A percentile compares a stretch with the other conserved stretches of the same genome.
Conservation (phyloP, 208 protist genomes). For the Wallacemonas sp. region DNA sequence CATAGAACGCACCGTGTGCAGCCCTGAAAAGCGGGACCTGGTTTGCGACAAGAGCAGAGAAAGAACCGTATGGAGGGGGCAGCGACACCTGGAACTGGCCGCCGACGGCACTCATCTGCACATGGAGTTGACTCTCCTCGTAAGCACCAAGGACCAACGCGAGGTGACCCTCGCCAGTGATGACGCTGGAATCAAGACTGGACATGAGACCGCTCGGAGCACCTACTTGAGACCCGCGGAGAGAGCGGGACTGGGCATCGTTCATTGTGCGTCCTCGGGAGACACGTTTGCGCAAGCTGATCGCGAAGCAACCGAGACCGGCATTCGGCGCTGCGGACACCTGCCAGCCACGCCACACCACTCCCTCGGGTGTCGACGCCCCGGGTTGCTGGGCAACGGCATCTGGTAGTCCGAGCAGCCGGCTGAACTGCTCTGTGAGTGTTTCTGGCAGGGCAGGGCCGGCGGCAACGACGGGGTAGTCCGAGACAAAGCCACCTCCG, state of each 20-base stretch:
- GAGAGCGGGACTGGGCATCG: not conserved
- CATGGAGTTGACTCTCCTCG: not conserved
- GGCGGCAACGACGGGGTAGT: slow-evolving; percentile 47
- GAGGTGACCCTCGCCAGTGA: not conserved
- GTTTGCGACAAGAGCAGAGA: not conserved
- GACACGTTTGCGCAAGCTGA: slow-evolving; percentile 56
- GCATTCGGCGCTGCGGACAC: slow-evolving; percentile 42
- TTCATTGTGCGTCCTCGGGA: too few relatives aligned
- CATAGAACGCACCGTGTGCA: not conserved
- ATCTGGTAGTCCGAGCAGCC: not conserved
- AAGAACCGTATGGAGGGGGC: slow-evolving; percentile 14
- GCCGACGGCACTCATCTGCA: not conserved
- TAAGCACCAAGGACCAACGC: not conserved
- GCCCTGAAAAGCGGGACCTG: not conserved
- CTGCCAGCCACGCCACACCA: slow-evolving; percentile 40
- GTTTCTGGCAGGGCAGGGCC: slow-evolving; percentile 25
- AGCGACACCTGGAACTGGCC: slow-evolving; percentile 16
- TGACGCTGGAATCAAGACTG: not conserved
- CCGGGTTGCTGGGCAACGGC: slow-evolving; percentile 2
- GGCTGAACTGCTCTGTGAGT: not conserved
- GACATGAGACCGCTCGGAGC: not conserved
- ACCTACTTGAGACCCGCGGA: not conserved
- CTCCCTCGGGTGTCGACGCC: not conserved
- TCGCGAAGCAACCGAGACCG: slow-evolving; percentile 39
- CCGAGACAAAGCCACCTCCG: slow-evolving; percentile 53